A percentile compares a stretch with the other conserved stretches of the same genome.
phyloP scores from a whole-genome alignment of 345 rosid species.

The Fremontodendron californicum region DNA sequence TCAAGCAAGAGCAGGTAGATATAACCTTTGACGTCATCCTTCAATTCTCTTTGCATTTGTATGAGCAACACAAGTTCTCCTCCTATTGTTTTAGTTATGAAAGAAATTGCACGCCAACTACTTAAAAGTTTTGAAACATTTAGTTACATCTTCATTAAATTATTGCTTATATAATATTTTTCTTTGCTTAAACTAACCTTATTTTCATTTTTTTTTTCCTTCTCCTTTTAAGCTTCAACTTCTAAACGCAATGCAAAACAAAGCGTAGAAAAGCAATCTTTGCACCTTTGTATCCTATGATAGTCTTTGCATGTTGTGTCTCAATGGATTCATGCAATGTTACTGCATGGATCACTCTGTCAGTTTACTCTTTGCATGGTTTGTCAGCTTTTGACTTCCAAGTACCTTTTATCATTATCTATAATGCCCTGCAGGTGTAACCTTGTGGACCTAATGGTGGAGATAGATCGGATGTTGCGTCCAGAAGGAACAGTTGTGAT shows the following conservation, averaged over 20 bases:
- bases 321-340: neutral
- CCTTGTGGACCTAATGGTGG: slow-evolving; percentile 84
- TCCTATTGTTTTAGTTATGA: neutral
- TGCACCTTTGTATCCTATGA: neutral
- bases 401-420: neutral
- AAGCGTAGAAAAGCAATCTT: neutral
- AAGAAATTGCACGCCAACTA: neutral
- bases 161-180: neutral
- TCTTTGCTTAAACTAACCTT: neutral
- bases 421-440: slow-evolving; percentile 56
- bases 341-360: neutral
- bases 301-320: neutral
- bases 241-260: neutral
- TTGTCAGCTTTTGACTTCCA: neutral
- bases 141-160: neutral
- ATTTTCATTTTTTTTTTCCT: neutral
- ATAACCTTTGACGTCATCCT: neutral
- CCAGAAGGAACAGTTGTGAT: slow-evolving; percentile 80
- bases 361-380: neutral
- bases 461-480: slow-evolving; percentile 88
- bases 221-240: neutral
- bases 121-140: too few relatives aligned
- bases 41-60: neutral
- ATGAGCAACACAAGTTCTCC: neutral
- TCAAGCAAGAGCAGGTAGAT: slow-evolving; percentile 54